Conservation (phyloP, 2,329 filamentous ascomycete species). For the Grosmannia serpens region DNA sequence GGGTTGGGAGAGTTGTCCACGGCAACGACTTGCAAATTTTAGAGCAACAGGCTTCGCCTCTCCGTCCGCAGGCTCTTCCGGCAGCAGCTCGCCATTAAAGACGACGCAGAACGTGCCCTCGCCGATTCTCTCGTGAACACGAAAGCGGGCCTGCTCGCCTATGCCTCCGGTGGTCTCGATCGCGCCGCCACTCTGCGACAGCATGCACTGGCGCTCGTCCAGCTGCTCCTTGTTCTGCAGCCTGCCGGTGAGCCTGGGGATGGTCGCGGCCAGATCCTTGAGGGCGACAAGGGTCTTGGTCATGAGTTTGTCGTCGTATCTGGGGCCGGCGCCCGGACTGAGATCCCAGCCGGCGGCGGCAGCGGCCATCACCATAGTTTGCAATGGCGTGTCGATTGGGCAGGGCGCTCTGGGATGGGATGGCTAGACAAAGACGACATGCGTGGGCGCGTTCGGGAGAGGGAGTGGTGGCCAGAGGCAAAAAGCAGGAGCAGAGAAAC, state of each 20-base stretch:
- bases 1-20: background rate
- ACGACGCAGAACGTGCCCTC: conserved; percentile 14
- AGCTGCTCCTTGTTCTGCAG: conserved; percentile 82
- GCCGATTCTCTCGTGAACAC: conserved; percentile 8
- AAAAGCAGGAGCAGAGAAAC: background rate
- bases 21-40: conserved; percentile 10
- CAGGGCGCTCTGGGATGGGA: background rate
- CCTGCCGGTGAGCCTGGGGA: background rate
- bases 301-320: background rate
- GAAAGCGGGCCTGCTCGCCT: conserved; percentile 5
- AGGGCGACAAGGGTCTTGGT: conserved; percentile 7
- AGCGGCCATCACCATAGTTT: conserved; percentile 5
- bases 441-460: background rate
- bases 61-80: background rate
- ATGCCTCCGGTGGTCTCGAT: conserved; percentile 3
- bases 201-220: conserved; percentile 51
- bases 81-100: conserved; percentile 7
- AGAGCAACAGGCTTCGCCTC: conserved; percentile 1
- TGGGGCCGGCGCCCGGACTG: conserved; percentile 8
- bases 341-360: conserved; percentile 8
- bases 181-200: conserved; percentile 2
- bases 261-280: conserved; percentile 3
- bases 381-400: background rate
- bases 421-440: background rate
- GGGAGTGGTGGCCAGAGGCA: background rate